Evolutionary conservation across 345 rosid species (phyloP).

Genomic region (Kernera saxatilis): DNA sequence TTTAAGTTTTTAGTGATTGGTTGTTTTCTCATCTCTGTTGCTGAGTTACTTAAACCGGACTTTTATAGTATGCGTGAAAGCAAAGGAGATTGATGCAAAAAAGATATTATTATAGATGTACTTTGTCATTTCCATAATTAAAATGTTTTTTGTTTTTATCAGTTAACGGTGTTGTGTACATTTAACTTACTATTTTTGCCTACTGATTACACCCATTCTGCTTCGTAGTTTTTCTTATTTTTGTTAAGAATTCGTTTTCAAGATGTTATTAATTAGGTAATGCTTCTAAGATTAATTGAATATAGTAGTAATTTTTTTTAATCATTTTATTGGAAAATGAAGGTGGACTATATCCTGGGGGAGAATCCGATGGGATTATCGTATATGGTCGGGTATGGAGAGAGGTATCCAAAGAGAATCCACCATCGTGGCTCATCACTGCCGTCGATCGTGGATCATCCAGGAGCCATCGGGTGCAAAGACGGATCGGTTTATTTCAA

Average conservation of each 20-base stretch:
- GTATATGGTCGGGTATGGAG: conserved; percentile 89
- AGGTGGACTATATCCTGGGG: conserved; percentile 80
- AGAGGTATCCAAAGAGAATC: conserved; percentile 63
- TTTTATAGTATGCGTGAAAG: not conserved
- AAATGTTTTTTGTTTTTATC: too few relatives aligned
- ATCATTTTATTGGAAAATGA: conserved; percentile 14
- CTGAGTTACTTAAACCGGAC: not conserved
- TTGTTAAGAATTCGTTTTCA: too few relatives aligned
- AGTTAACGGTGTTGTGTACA: too few relatives aligned
- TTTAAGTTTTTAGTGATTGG: not conserved
- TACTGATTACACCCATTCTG: too few relatives aligned
- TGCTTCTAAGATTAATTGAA: too few relatives aligned
- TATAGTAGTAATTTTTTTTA: too few relatives aligned
- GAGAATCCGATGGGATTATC: conserved; percentile 83
- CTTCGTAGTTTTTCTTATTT: too few relatives aligned
- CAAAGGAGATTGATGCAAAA: too few relatives aligned
- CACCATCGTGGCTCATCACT: conserved; percentile 91
- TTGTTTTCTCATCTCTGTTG: not conserved
- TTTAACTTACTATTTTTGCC: too few relatives aligned
- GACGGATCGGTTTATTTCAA: conserved; percentile 71
- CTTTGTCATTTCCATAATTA: too few relatives aligned
- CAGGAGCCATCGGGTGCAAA: conserved; percentile 56
- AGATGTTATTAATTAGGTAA: too few relatives aligned
- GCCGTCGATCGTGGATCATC: conserved; percentile 65
- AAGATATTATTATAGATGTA: too few relatives aligned